Percentiles rank a stretch among this genome's conserved stretches.
Conservation (phyloP, 305 asterid species). For the Rubia tinctorum region DNA sequence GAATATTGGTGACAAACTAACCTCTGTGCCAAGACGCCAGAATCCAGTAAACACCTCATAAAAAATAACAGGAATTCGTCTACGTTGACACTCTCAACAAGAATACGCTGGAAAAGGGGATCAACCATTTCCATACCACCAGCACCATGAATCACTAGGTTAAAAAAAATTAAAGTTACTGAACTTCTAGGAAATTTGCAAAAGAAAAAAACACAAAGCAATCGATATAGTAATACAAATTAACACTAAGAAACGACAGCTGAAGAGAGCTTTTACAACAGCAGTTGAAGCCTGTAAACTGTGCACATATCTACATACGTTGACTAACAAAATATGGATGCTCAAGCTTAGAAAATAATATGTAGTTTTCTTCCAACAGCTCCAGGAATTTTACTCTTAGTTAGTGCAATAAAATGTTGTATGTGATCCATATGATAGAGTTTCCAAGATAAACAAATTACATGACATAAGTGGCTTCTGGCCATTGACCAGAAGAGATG, state of each 20-base stretch:
- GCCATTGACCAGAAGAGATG: not conserved
- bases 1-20: slow-evolving; percentile 26
- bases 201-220: not conserved
- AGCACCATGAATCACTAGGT: slow-evolving; percentile 88
- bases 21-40: slow-evolving; percentile 98
- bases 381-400: not conserved
- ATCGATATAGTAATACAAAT: not conserved
- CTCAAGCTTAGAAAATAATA: not conserved
- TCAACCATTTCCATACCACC: slow-evolving; percentile 97
- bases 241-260: not conserved
- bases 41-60: slow-evolving; percentile 98
- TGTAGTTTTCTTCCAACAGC: not conserved
- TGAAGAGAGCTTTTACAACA: not conserved
- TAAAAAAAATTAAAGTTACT: not conserved
- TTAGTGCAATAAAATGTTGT: not conserved
- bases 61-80: slow-evolving; percentile 82
- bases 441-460: not conserved
- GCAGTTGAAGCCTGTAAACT: not conserved
- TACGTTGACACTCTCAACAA: slow-evolving; percentile 74
- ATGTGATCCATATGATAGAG: not conserved
- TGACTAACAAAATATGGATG: not conserved
- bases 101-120: slow-evolving; percentile 90
- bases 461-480: not conserved
- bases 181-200: slow-evolving; percentile 3
- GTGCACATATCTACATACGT: not conserved